phyloP scores from a whole-genome alignment of 2,329 filamentous ascomycete species.

The Plectosphaerella plurivora region DNA sequence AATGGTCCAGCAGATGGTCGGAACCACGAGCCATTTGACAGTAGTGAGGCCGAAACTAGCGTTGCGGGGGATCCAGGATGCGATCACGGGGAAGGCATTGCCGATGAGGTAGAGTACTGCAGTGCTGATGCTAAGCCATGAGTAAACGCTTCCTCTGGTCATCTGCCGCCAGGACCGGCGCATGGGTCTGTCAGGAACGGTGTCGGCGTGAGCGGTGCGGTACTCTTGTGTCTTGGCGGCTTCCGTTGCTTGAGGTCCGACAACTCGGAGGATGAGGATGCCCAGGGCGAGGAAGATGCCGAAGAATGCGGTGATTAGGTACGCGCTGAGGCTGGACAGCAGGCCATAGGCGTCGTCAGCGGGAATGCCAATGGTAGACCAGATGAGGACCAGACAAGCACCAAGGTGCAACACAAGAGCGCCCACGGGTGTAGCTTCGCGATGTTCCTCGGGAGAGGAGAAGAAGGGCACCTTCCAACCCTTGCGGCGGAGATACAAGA shows the following conservation, averaged over 20 bases:
- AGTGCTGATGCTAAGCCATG: too few relatives aligned
- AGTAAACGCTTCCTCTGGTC: too few relatives aligned
- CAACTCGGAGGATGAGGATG: constrained; percentile 28
- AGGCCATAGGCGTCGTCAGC: constrained; percentile 22
- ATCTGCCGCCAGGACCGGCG: too few relatives aligned
- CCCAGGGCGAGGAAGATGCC: constrained; percentile 26
- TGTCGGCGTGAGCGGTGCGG: too few relatives aligned
- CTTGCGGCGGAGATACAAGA: constrained; percentile 23
- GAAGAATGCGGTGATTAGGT: constrained; percentile 28
- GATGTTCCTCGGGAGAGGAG: constrained; percentile 25
- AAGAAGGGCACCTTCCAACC: constrained; percentile 22
- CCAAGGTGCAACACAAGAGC: constrained; percentile 26
- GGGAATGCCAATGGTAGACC: constrained; percentile 23
- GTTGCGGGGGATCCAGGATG: too few relatives aligned
- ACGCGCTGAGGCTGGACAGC: constrained; percentile 25
- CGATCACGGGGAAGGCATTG: too few relatives aligned
- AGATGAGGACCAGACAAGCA: constrained; percentile 28
- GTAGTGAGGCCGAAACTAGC: too few relatives aligned
- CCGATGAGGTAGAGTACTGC: too few relatives aligned
- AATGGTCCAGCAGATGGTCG: too few relatives aligned
- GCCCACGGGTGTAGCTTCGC: constrained; percentile 29
- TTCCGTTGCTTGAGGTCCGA: constrained; percentile 21
- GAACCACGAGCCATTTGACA: too few relatives aligned
- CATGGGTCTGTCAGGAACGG: too few relatives aligned
- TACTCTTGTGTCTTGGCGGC: neutral